Percentiles rank a stretch among this genome's conserved stretches.
Conservation (phyloP, 108 stramenopile genomes). For the Skeletonema grethae region DNA sequence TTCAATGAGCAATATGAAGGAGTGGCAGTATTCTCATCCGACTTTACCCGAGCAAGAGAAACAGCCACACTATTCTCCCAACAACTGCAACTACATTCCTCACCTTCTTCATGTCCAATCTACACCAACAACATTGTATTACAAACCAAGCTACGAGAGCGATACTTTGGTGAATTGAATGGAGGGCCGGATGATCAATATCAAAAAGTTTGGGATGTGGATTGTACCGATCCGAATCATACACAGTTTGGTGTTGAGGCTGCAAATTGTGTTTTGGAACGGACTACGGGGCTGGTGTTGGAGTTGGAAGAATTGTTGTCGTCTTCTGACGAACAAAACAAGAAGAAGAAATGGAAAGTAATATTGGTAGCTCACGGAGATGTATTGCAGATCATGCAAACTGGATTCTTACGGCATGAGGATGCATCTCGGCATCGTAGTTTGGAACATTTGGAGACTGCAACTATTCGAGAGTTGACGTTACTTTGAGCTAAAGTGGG, state of each 20-base stretch:
- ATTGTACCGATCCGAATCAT: conserved; percentile 63
- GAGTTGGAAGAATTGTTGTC: conserved; percentile 61
- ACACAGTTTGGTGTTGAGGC: conserved; percentile 68
- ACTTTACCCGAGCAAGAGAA: conserved; percentile 70
- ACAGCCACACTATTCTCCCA: conserved; percentile 65
- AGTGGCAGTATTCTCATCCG: conserved; percentile 63
- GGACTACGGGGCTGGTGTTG: conserved; percentile 55
- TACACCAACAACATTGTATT: conserved; percentile 46
- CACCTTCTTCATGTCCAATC: background rate
- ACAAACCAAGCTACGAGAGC: conserved; percentile 77
- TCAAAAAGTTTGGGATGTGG: conserved; percentile 81
- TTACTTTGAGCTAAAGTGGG: background rate
- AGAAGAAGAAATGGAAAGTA: conserved; percentile 43
- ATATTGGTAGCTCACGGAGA: conserved; percentile 90
- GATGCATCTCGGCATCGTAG: conserved; percentile 69
- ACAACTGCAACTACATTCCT: conserved; percentile 5
- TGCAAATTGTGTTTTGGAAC: conserved; percentile 70
- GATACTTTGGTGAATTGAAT: conserved; percentile 82
- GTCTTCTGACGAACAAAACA: background rate
- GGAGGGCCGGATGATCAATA: conserved; percentile 64
- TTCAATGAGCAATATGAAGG: conserved; percentile 20
- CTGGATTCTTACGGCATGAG: conserved; percentile 63
- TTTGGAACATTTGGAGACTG: conserved; percentile 84
- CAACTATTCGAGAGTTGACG: conserved; percentile 59
- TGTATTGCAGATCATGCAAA: conserved; percentile 89